Conservation (phyloP, 805 yeast genomes). For the Hanseniaspora taiwanica region DNA sequence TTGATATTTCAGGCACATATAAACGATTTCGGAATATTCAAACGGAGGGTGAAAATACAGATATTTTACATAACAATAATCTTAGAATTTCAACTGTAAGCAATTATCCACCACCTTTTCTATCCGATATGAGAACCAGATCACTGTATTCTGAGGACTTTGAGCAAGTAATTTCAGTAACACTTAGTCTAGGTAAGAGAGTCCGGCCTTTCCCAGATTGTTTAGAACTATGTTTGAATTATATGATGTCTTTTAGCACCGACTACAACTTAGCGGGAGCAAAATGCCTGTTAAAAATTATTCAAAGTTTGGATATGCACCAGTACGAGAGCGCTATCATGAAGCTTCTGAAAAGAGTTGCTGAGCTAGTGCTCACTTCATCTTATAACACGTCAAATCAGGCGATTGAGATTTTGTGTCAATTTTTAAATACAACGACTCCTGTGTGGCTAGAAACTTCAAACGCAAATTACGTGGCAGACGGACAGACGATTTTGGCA, state of each 20-base stretch:
- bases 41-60: too few species aligned
- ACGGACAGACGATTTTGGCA: constrained; percentile 33
- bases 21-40: too few species aligned
- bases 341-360: not conserved
- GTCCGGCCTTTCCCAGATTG: too few species aligned
- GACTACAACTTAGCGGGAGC: not conserved
- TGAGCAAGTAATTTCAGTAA: too few species aligned
- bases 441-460: constrained; percentile 17
- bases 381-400: constrained; percentile 13
- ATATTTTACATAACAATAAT: too few species aligned
- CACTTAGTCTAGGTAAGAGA: too few species aligned
- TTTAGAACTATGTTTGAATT: not conserved
- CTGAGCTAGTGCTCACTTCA: not conserved
- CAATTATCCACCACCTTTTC: too few species aligned
- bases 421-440: constrained; percentile 10
- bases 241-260: constrained; percentile 1
- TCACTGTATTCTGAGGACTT: too few species aligned
- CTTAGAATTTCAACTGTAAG: too few species aligned
- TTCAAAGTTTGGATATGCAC: constrained; percentile 12
- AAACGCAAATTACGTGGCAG: constrained; percentile 23
- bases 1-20: not conserved
- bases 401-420: constrained; percentile 10
- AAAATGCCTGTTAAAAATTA: not conserved
- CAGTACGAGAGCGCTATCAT: not conserved
- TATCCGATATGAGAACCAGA: too few species aligned